Percentiles rank a stretch among this genome's conserved stretches.
Conservation (phyloP, 176 grass and related monocot species). For the Musa acuminata region DNA sequence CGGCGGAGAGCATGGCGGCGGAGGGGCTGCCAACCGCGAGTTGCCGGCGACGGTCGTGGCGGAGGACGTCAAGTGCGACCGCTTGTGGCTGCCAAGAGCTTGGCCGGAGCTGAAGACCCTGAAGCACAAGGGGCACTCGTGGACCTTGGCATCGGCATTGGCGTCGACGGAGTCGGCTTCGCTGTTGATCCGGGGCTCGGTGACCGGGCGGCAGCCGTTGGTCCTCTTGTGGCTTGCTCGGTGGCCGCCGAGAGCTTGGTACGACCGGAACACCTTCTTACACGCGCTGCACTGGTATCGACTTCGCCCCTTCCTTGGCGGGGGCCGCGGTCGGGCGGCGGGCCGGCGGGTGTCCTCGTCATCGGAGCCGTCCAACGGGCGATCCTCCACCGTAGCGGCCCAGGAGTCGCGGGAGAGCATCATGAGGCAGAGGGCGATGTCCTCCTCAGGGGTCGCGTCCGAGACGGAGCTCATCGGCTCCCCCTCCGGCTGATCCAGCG, state of each 20-base stretch:
- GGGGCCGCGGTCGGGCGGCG: background rate
- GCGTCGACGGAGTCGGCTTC: background rate
- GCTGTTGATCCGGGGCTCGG: background rate
- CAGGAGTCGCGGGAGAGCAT: slow-evolving; percentile 71
- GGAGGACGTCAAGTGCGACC: slow-evolving; percentile 31
- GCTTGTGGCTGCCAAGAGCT: slow-evolving; percentile 74
- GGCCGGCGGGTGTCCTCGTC: background rate
- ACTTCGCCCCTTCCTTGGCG: background rate
- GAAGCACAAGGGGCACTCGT: slow-evolving; percentile 52
- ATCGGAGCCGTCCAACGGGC: background rate
- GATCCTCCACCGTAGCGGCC: background rate
- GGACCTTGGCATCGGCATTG: slow-evolving; percentile 1
- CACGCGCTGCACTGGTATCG: slow-evolving; percentile 7
- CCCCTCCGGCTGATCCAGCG: slow-evolving; percentile 18
- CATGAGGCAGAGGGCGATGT: slow-evolving; percentile 52
- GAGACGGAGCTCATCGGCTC: slow-evolving; percentile 51
- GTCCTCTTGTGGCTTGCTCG: slow-evolving; percentile 19
- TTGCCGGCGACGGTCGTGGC: background rate
- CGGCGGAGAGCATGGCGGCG: slow-evolving; percentile 2
- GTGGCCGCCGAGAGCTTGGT: slow-evolving; percentile 17
- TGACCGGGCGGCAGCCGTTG: background rate
- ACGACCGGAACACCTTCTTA: slow-evolving; percentile 12
- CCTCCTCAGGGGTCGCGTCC: slow-evolving; percentile 53
- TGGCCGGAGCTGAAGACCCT: slow-evolving; percentile 58
- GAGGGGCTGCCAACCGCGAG: background rate